These are phyloP conservation scores for Biancaea sappan DNA, from an alignment of 306 rosid species.

Conservation along the genomic window DNA sequence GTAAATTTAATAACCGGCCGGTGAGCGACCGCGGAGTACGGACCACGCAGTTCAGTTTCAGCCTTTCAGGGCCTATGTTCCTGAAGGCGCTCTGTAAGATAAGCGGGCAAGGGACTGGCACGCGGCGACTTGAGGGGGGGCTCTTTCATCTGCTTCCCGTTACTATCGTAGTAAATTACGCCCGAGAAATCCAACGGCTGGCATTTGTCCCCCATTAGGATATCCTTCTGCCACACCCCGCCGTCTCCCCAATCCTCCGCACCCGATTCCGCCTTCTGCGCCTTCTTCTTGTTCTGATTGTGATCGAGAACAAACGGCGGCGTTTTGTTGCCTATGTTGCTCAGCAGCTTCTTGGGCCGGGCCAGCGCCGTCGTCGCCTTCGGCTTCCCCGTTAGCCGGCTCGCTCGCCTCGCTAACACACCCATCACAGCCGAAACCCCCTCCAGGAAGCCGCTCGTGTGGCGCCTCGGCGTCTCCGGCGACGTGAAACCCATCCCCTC, in stretches of 20 bases:
- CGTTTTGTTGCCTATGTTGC: slow-evolving; percentile 68
- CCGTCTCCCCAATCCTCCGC: slow-evolving; percentile 67
- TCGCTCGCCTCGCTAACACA: slow-evolving; percentile 44
- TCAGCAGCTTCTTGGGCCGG: slow-evolving; percentile 66
- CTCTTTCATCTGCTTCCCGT: slow-evolving; percentile 60
- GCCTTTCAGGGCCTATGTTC: neutral
- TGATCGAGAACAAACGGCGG: slow-evolving; percentile 42
- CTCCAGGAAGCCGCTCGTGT: slow-evolving; percentile 32
- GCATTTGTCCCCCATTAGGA: slow-evolving; percentile 88
- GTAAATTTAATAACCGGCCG: neutral
- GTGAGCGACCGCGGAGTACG: no score
- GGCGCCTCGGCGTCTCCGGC: slow-evolving; percentile 38
- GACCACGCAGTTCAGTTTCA: no score
- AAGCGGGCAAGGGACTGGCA: slow-evolving; percentile 84
- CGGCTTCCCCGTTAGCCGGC: slow-evolving; percentile 41
- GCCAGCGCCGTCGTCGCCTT: slow-evolving; percentile 30
- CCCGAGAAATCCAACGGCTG: slow-evolving; percentile 88
- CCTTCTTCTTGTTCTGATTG: slow-evolving; percentile 44
- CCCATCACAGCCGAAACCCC: slow-evolving; percentile 47
- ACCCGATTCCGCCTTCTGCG: neutral
- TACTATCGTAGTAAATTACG: slow-evolving; percentile 62
- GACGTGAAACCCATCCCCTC: slow-evolving; percentile 29
- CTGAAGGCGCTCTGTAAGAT: slow-evolving; percentile 48
- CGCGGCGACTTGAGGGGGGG: slow-evolving; percentile 74
- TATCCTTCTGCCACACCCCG: slow-evolving; percentile 92